Percentiles rank a stretch among this genome's conserved stretches.
These are phyloP conservation scores for Circinella minor DNA, from an alignment of 371 early-diverging fungal genomes.

Conservation along the genomic window DNA sequence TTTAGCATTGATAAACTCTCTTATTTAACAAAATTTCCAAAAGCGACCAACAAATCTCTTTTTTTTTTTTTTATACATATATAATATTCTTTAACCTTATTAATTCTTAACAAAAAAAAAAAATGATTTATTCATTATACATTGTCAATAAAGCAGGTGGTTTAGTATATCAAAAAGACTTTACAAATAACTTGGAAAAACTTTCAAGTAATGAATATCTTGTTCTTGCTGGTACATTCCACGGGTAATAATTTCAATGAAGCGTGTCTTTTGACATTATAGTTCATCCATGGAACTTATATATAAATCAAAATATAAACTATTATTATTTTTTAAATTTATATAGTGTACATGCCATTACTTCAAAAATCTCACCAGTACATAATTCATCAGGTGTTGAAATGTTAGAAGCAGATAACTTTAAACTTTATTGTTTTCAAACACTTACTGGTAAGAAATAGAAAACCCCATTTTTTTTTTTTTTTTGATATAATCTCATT, in stretches of 20 bases:
- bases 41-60: no score
- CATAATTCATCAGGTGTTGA: conserved; percentile 85
- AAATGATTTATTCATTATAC: conserved; percentile 89
- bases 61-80: no score
- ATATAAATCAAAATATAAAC: no score
- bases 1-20: no score
- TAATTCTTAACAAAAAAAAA: no score
- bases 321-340: no score
- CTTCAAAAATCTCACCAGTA: conserved; percentile 90
- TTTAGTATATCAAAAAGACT: conserved; percentile 93
- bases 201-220: conserved; percentile 94
- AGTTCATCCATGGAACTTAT: neutral
- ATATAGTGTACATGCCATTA: conserved; percentile 93
- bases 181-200: conserved; percentile 77
- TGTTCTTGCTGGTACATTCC: conserved; percentile 96
- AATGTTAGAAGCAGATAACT: conserved; percentile 88
- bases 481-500: no score
- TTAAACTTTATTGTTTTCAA: conserved; percentile 92
- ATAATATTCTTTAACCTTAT: no score
- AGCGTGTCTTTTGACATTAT: neutral
- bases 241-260: conserved; percentile 62
- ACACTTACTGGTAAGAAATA: conserved; percentile 82
- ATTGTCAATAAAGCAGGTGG: conserved; percentile 97
- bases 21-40: no score
- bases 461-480: no score